Evolutionary conservation across 306 rosid genomes (phyloP).

Genomic region (Quercus variabilis): DNA sequence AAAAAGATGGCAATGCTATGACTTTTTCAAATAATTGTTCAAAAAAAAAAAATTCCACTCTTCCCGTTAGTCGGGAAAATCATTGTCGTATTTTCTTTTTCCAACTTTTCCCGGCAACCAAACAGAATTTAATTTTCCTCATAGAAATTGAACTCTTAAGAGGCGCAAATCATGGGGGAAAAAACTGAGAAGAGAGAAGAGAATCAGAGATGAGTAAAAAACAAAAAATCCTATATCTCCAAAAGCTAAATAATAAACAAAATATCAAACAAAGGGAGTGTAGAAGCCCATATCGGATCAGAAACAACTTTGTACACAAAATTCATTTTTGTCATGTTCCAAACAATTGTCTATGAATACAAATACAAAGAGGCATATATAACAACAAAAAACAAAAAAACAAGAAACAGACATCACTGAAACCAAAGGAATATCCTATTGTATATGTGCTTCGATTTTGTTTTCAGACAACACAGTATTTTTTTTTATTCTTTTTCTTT

Average conservation of each 20-base stretch:
- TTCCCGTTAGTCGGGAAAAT: too few relatives aligned
- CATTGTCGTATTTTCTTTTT: too few relatives aligned
- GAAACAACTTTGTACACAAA: not conserved
- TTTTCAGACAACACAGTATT: not conserved
- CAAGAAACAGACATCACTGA: not conserved
- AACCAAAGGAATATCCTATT: not conserved
- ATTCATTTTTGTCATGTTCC: slow-evolving; percentile 11
- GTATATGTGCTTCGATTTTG: not conserved
- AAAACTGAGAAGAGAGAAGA: too few relatives aligned
- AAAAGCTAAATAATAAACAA: not conserved
- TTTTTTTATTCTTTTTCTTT: not conserved
- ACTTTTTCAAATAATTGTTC: slow-evolving; percentile 2
- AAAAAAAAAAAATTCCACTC: not conserved
- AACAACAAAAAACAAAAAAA: slow-evolving; percentile 5
- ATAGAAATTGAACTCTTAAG: too few relatives aligned
- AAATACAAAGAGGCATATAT: not conserved
- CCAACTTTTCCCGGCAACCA: too few relatives aligned
- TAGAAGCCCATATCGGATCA: not conserved
- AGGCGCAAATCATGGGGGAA: too few relatives aligned
- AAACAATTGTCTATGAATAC: not conserved
- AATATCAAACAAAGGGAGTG: not conserved
- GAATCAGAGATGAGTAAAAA: too few relatives aligned
- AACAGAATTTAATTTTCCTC: too few relatives aligned
- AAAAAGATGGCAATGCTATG: slow-evolving; percentile 28
- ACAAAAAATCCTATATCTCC: not conserved